These are phyloP conservation scores for Myriosclerotinia duriaeana DNA, from an alignment of 2,329 filamentous ascomycete genomes.

Conservation along the genomic window DNA sequence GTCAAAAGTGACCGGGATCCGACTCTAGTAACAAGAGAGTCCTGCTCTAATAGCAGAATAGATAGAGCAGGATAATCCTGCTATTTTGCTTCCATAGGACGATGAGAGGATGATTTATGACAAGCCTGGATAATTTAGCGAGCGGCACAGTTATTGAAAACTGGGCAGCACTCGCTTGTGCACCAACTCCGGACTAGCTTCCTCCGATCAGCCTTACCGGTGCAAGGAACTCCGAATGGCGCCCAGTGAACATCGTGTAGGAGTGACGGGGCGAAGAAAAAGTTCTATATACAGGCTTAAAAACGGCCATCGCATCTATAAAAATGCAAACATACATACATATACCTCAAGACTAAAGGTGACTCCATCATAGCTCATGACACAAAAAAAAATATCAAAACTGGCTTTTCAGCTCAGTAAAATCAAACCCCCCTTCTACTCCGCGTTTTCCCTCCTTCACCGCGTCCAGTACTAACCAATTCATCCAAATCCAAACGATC, in stretches of 20 bases:
- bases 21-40: too few relatives aligned
- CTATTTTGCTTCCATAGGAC: too few relatives aligned
- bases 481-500: conserved; percentile 33
- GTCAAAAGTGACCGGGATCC: too few relatives aligned
- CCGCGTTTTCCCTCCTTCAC: background rate
- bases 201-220: too few relatives aligned
- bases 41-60: too few relatives aligned
- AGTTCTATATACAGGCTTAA: background rate
- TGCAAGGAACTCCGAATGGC: too few relatives aligned
- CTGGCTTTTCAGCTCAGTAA: background rate
- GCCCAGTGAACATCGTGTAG: background rate
- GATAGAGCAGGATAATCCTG: too few relatives aligned
- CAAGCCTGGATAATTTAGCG: background rate
- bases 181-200: background rate
- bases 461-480: conserved; percentile 24
- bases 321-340: too few relatives aligned
- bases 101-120: too few relatives aligned
- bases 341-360: background rate
- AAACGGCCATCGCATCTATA: background rate
- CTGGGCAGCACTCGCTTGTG: background rate
- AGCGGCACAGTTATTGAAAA: background rate
- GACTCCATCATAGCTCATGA: background rate
- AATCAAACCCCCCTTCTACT: background rate
- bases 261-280: background rate
- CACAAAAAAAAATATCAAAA: background rate